These are phyloP conservation scores for Tetrapisispora fleetii DNA, from an alignment of 805 yeast genomes.

Conservation along the genomic window DNA sequence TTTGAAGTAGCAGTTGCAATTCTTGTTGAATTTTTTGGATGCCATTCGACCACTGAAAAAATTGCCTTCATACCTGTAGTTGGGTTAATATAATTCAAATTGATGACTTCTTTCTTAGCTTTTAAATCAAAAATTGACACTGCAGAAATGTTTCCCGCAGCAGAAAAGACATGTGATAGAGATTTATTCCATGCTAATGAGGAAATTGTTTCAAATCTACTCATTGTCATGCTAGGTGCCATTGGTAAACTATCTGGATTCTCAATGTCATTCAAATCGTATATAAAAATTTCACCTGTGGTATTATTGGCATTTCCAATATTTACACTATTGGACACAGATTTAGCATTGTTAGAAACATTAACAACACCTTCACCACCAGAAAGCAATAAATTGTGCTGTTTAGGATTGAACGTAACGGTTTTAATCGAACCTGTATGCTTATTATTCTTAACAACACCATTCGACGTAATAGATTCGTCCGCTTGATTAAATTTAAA, in stretches of 20 bases:
- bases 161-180: constrained; percentile 78
- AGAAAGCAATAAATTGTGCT: constrained; percentile 63
- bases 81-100: constrained; percentile 59
- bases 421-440: constrained; percentile 66
- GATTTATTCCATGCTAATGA: constrained; percentile 83
- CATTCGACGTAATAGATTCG: constrained; percentile 37
- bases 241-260: constrained; percentile 35
- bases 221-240: constrained; percentile 67
- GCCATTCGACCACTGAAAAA: constrained; percentile 85
- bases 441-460: constrained; percentile 40
- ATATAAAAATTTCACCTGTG: constrained; percentile 71
- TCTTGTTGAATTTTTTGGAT: constrained; percentile 78
- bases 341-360: not conserved
- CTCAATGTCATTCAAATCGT: constrained; percentile 60
- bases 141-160: constrained; percentile 69
- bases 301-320: constrained; percentile 43
- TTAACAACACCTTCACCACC: constrained; percentile 32
- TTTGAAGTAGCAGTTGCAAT: constrained; percentile 80
- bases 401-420: constrained; percentile 68
- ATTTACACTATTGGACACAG: not conserved
- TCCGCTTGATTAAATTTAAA: constrained; percentile 48
- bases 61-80: constrained; percentile 46
- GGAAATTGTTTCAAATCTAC: constrained; percentile 72
- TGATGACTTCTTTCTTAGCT: constrained; percentile 79
- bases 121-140: constrained; percentile 92